phyloP scores from a whole-genome alignment of 2,329 filamentous ascomycete genomes.

The Cordyceps cateniannulata region DNA sequence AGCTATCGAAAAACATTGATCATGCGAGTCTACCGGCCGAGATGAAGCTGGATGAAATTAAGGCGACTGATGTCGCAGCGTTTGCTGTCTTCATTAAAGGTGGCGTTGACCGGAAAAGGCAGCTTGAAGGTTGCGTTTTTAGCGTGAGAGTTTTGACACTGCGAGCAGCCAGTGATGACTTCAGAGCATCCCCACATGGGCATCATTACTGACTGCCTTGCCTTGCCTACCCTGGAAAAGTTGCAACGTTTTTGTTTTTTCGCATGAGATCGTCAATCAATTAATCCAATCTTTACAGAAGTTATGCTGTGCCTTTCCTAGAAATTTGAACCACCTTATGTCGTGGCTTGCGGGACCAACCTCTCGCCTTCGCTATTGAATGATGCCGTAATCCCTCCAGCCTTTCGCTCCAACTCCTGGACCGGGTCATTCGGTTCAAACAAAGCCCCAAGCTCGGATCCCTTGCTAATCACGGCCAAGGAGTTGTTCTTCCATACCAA shows the following conservation, averaged over 20 bases:
- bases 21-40: neutral
- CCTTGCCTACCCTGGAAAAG: neutral
- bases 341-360: neutral
- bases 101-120: constrained; percentile 12
- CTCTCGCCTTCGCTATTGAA: neutral
- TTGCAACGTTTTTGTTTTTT: neutral
- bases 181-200: constrained; percentile 12
- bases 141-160: constrained; percentile 3
- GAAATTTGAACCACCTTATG: no score
- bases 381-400: neutral
- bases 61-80: neutral
- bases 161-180: constrained; percentile 13
- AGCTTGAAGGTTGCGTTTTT: neutral
- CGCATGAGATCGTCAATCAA: neutral
- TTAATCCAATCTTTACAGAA: no score
- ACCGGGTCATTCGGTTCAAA: neutral
- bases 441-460: neutral
- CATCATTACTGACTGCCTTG: neutral
- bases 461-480: neutral
- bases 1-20: neutral
- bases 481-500: neutral
- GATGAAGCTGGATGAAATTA: neutral
- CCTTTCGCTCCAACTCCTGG: neutral
- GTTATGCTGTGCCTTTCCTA: no score
- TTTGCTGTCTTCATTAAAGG: neutral